Evolutionary conservation across 1,284 basidiomycete genomes (phyloP), one percentile per base, ranked within the genome.

Genomic region (Leccinum griseonigrum): DNA sequence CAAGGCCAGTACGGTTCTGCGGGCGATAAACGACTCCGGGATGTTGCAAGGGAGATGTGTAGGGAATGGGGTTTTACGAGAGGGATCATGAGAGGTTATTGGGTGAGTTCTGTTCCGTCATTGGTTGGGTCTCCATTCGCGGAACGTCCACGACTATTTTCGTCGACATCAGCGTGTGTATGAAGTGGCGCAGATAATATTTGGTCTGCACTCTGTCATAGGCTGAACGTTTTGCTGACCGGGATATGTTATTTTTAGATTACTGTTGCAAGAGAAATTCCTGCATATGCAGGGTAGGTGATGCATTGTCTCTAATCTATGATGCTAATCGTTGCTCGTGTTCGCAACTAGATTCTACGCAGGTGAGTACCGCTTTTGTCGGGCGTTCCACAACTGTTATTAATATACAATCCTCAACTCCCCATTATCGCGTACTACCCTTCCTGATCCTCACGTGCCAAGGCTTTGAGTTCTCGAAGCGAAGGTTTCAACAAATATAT

Each of bases 81-180:
- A 62, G 97, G 97, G 8, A 84, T 98, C 58, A 97, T 98, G 95
- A 81, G 97, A 36, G 97, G 97, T 0, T 98, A 95, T 74, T 97
- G 95, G 94, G 94, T 94, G 64, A 56, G 83, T 54, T 53, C 31
- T 22, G 9, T 43, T 34, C 58, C 11, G 4, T 2, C 6, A 29
- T 10, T 40, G 38, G 18, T 13, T 18, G 3, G 8, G 13, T 57
- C 34, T 31, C 22, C 26, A 31, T 38, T 16, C 9, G 16, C 29
- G 10, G 64, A 26, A 40, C 16, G 29, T 34, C 28, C 29, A 29
- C 29, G 11, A 26, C 14, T 4, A 29, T 43, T 9, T 58, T 43
- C 26, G 28, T 59, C 16, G 11, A 13, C 14, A 4, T 43, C n/a
- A 3, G n/a, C 38, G 8, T n/a, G 6, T 53, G 6, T 54, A 6